Base-by-base conservation (phyloP, 257 asterid species). In the Gentiana macrophylla region DNA sequence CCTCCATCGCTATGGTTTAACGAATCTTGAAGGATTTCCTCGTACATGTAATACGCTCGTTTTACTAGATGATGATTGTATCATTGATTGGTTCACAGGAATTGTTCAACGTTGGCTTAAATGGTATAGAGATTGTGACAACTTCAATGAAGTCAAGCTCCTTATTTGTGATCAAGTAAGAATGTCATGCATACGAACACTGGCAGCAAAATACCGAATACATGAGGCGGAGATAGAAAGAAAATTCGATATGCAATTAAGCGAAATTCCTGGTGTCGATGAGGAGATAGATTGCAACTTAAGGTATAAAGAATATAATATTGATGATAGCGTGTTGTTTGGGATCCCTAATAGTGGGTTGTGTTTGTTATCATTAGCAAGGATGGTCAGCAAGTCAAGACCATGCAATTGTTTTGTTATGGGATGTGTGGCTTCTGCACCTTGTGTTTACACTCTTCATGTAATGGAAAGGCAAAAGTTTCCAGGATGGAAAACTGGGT, bases 401-500 rank as follows among this genome's bases (percentile, higher is more conserved):
- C 95, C 89, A 34, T 87, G 97, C 70, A 37, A 64, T 43, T 90
- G 98, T 68, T 90, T 90, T 5, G 84, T 75, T n/a, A 65, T 79
- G 37, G 97, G 97, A 15, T 87, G 98, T 68, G 53, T 37, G 35
- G 64, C 60, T 35, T 75, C 77, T 1, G 95, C 79, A 54, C 79
- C 84, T 5, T 62, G 82, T 57, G 94, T 87, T 59, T 79, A 84
- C 69, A 65, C 85, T 34, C 81, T 91, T 77, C 79, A 83, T 55
- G 94, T 87, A 48, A 91, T 84, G 97, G 98, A 91, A 73, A 79
- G 89, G 43, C 94, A 87, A 54, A 84, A 71, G 69, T 91, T 81
- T 62, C 98, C 98, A 3, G 88, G 79, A 35, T 91, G 97, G 98
- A 91, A 81, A 67, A 91, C 95, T 12, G 98, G 98, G 10, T 91